Base-by-base conservation (phyloP, 768 basidiomycete species). In the Fibroporia radiculosa region DNA sequence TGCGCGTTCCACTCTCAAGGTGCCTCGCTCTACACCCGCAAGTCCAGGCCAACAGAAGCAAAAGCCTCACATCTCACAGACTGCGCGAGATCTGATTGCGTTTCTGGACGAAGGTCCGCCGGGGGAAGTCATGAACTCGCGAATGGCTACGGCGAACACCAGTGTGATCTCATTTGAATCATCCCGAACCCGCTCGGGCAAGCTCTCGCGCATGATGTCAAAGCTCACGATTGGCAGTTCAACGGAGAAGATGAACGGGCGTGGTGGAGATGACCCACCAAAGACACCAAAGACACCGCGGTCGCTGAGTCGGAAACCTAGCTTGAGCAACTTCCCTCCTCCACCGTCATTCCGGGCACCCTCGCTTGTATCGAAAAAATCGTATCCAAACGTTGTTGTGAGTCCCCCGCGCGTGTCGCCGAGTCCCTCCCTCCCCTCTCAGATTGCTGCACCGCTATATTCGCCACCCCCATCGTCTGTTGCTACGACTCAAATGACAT, bases 161-260 rank as follows among this genome's bases (percentile, higher is more conserved):
- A 68, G 66, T 43, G 59, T 62, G 6, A 74, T 75, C 46, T 68
- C 71, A 20, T 53, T 67, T 23, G 59, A 61, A 45, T 62, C 68
- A 57, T 48, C 57, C 50, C 47, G 66, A 62, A 65, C 39, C 71
- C 65, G 52, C 43, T 59, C 71, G 44, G 78, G 78, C 38, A 74
- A 86, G 20, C 65, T 92, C 48, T 82, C 84, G 62, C 76, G 80
- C 50, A 89, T 93, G 80, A 84, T 93, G 54, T 89, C 87, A 16
- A 82, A 79, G 54, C 67, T 91, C 22, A 81, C 77, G 28, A 59
- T 58, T 16, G 56, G 56, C 29, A 57, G 55, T 28, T 63, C 55
- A 33, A 66, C 77, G 43, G 66, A 63, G 40, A 54, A 40, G 34
- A 45, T 58, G 45, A 58, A 52, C 42, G 50, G 48, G 1, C 47